Percentiles rank a stretch among this genome's conserved stretches.
These are phyloP conservation scores for Yamadazyma blattariae DNA, from an alignment of 1,139 yeast genomes.

Conservation along the genomic window DNA sequence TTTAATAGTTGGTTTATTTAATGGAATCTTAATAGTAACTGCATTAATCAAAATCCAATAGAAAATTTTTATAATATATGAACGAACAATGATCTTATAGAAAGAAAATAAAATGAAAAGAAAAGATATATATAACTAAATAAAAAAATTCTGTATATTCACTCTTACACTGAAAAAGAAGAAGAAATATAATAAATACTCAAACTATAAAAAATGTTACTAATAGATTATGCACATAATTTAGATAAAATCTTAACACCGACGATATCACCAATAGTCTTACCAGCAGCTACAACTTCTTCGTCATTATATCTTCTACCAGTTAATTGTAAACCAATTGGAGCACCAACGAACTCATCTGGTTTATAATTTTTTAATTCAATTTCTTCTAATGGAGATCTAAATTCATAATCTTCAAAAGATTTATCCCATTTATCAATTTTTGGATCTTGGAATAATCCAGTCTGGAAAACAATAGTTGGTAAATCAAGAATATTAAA, in stretches of 20 bases:
- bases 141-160: no score
- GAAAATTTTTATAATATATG: no score
- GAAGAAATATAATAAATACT: no score
- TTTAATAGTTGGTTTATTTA: slow-evolving; percentile 48
- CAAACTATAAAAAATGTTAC: no score
- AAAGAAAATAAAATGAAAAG: no score
- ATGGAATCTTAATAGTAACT: slow-evolving; percentile 14
- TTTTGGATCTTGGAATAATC: slow-evolving; percentile 53
- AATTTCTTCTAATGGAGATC: slow-evolving; percentile 46
- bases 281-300: slow-evolving; percentile 41
- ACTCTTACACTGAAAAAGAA: no score
- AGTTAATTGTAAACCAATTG: slow-evolving; percentile 36
- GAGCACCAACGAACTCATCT: slow-evolving; percentile 33
- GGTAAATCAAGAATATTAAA: slow-evolving; percentile 67
- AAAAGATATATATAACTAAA: no score
- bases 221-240: no score
- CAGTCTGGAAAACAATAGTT: slow-evolving; percentile 59
- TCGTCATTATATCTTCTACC: slow-evolving; percentile 38
- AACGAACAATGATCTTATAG: no score
- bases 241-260: slow-evolving; percentile 11
- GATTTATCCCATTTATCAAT: slow-evolving; percentile 40
- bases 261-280: slow-evolving; percentile 18
- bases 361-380: slow-evolving; percentile 31
- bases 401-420: slow-evolving; percentile 22
- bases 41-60: no score